phyloP scores from a whole-genome alignment of 352 stramenopile species.

The Globisporangium rhizosaccharum region DNA sequence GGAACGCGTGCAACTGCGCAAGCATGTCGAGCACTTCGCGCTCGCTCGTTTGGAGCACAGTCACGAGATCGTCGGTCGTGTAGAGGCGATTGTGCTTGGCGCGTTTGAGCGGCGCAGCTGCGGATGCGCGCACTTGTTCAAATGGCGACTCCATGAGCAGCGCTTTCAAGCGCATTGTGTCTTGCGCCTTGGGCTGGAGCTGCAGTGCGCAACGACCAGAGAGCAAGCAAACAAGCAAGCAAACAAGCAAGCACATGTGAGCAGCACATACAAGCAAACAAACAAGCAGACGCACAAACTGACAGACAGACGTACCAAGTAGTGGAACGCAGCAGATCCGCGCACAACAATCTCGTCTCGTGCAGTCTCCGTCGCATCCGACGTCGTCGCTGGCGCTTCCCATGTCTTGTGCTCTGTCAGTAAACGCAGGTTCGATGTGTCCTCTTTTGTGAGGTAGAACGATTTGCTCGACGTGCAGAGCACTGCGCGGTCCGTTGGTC shows the following conservation, averaged over 20 bases:
- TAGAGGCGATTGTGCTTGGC: conserved; percentile 53
- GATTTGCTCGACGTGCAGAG: conserved; percentile 67
- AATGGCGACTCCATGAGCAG: conserved; percentile 65
- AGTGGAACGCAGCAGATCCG: conserved; percentile 60
- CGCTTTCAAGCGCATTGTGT: conserved; percentile 47
- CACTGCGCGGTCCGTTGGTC: conserved; percentile 45
- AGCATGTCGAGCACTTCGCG: conserved; percentile 60
- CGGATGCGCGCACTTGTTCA: conserved; percentile 22
- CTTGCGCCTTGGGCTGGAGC: conserved; percentile 56
- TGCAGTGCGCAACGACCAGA: conserved; percentile 15
- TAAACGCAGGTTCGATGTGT: conserved; percentile 76
- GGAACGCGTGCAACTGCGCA: conserved; percentile 53
- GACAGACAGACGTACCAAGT: conserved; percentile 30
- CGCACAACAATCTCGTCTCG: conserved; percentile 36
- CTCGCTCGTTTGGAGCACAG: conserved; percentile 53
- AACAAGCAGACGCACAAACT: neutral
- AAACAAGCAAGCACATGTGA: too few relatives aligned
- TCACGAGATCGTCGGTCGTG: conserved; percentile 57
- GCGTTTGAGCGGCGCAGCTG: conserved; percentile 25
- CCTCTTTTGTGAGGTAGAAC: conserved; percentile 73
- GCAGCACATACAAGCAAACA: neutral
- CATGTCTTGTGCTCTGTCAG: conserved; percentile 58
- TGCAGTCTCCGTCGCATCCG: conserved; percentile 3
- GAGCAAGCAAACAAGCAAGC: too few relatives aligned
- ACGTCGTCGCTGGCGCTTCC: conserved; percentile 23